Percentiles rank a stretch among this genome's conserved stretches.
Evolutionary conservation across 768 basidiomycete genomes (phyloP).

Genomic region (Trametes sanguinea): DNA sequence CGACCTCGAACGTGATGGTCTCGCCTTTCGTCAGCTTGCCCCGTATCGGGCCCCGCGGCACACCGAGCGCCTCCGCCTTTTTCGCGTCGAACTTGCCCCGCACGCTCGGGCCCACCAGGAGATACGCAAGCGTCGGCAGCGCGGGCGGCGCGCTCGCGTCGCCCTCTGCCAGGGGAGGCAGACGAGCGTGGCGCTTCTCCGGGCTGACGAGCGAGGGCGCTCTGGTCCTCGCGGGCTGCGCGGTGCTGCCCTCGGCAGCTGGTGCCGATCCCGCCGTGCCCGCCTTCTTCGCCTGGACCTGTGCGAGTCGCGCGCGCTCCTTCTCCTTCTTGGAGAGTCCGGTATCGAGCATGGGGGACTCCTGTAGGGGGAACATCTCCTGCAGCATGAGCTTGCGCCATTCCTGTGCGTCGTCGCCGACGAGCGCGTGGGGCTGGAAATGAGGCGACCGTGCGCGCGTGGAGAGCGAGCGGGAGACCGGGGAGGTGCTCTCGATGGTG

Average conservation of each 20-base stretch:
- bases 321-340: constrained; percentile 18
- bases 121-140: constrained; percentile 36
- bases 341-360: constrained; percentile 12
- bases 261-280: not conserved
- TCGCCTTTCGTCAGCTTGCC: constrained; percentile 65
- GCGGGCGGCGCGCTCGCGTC: not conserved
- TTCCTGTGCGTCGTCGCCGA: constrained; percentile 49
- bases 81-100: constrained; percentile 72
- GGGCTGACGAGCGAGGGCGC: not conserved
- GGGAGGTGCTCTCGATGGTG: not conserved
- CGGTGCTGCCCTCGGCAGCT: not conserved
- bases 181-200: constrained; percentile 1
- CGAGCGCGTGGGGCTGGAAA: constrained; percentile 38
- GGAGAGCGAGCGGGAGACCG: constrained; percentile 19
- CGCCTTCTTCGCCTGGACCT: not conserved
- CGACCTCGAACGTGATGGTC: constrained; percentile 55
- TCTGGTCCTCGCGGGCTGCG: too few relatives aligned
- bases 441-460: constrained; percentile 28
- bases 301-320: not conserved
- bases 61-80: constrained; percentile 63
- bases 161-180: constrained; percentile 15
- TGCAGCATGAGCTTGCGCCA: constrained; percentile 56
- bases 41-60: constrained; percentile 62
- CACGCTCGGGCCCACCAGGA: constrained; percentile 44
- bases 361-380: constrained; percentile 53